Base-by-base conservation (phyloP, 2,329 filamentous ascomycete genomes). In the Cytospora leucostoma region DNA sequence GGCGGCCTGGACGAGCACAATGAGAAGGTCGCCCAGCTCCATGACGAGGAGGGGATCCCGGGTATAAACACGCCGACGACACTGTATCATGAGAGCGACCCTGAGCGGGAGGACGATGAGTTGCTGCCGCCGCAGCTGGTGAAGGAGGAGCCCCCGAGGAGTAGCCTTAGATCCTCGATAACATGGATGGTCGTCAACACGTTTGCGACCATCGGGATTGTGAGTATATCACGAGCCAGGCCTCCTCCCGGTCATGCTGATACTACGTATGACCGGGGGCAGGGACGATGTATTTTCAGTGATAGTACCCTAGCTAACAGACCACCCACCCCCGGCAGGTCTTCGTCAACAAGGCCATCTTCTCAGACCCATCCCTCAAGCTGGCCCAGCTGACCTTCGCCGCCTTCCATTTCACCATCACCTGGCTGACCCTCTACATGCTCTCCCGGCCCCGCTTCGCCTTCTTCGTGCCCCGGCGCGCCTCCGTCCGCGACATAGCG, bases 341-440 rank as follows among this genome's bases (percentile, higher is more conserved):
- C 70, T 89, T 89, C 72, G 87, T 85, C 50, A 90, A 90, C 77
- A 90, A 90, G 74, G 82, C 82, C 66, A 88, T 90, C 73, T 90
- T 90, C 76, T 83, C 83, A 32, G 83, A 88, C 66, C 82, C 83
- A 17, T 82, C 80, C 15, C 79, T 88, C 70, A 85, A 85, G 70
- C 79, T 85, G 35, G 82, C 80, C 65, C 87, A 90, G 73, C 81
- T 89, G 57, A 83, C 84, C 40, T 90, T 90, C 70, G 87, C 87
- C 56, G 79, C 84, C 60, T 89, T 89, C 74, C 88, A 90, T 75
- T 90, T 90, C 76, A 78, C 84, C 70, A 78, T 89, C 71, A 90
- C 88, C 33, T 88, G 82, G 74, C 70, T 84, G 3, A 88, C 87
- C 11, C 80, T 90, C n/a, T 87, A 79, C 71, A 73, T 82, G 51